These are phyloP conservation scores for Fusarium denticulatum DNA, from an alignment of 2,329 filamentous ascomycete species.

Conservation along the genomic window DNA sequence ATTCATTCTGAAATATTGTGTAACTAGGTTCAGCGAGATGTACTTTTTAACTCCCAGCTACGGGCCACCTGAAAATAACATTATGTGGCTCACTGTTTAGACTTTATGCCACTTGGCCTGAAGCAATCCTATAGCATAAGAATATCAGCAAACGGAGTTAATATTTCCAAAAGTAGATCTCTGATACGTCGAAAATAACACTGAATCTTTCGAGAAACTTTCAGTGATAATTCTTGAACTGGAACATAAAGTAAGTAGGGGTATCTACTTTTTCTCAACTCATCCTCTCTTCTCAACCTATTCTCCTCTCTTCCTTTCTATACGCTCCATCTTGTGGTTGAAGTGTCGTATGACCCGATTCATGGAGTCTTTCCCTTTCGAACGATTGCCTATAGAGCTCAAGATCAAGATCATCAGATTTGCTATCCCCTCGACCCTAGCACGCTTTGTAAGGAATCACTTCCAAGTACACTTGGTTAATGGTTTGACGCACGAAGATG, in stretches of 20 bases:
- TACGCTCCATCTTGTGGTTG: too few species aligned
- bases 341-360: accelerated
- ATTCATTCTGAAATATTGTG: accelerated
- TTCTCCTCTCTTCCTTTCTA: not conserved
- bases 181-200: accelerated
- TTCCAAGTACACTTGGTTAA: not conserved
- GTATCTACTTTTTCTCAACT: accelerated
- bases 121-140: accelerated
- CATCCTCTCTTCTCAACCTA: not conserved
- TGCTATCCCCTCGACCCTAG: not conserved
- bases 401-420: not conserved
- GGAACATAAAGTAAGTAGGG: not conserved
- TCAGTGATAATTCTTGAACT: accelerated
- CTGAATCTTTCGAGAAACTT: not conserved
- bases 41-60: too few species aligned
- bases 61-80: not conserved
- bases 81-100: not conserved
- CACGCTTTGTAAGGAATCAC: not conserved
- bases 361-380: not conserved
- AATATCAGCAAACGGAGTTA: accelerated
- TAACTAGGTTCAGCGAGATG: not conserved
- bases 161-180: not conserved
- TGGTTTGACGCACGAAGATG: too few species aligned
- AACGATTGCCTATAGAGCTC: not conserved
- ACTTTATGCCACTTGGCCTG: not conserved